Evolutionary conservation across 2,329 filamentous ascomycete genomes (phyloP).

Genomic region (Beauveria caledonica): DNA sequence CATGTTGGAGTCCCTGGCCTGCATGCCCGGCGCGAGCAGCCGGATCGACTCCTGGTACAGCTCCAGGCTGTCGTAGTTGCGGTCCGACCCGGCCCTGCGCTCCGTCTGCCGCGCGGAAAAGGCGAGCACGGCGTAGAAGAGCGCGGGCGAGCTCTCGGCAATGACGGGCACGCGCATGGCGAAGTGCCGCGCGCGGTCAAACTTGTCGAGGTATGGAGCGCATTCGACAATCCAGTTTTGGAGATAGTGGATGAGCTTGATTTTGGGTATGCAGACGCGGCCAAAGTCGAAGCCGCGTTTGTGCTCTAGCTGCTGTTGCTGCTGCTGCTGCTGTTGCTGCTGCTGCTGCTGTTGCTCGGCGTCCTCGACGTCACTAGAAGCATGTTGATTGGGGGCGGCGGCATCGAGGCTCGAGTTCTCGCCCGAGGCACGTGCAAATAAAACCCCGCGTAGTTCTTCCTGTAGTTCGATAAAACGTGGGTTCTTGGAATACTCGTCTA

Average conservation of each 20-base stretch:
- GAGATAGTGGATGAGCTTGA: slow-evolving; percentile 25
- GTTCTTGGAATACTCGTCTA: slow-evolving; percentile 26
- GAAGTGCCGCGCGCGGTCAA: slow-evolving; percentile 44
- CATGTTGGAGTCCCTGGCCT: slow-evolving; percentile 34
- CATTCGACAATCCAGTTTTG: slow-evolving; percentile 45
- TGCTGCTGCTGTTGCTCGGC: slow-evolving; percentile 10
- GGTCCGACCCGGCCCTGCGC: slow-evolving; percentile 37
- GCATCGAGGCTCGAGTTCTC: slow-evolving; percentile 22
- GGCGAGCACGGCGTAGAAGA: slow-evolving; percentile 43
- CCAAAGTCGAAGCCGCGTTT: slow-evolving; percentile 20
- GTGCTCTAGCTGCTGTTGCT: not conserved
- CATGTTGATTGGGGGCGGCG: slow-evolving; percentile 18
- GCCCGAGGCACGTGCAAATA: slow-evolving; percentile 27
- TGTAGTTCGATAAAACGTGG: slow-evolving; percentile 36
- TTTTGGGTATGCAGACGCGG: slow-evolving; percentile 20
- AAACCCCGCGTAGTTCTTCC: slow-evolving; percentile 33
- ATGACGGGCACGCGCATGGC: slow-evolving; percentile 41
- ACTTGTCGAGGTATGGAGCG: slow-evolving; percentile 44
- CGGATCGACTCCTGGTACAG: slow-evolving; percentile 46
- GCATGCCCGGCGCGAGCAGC: slow-evolving; percentile 31
- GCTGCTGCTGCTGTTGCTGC: slow-evolving; percentile 10
- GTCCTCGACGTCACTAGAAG: not conserved
- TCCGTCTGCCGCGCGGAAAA: slow-evolving; percentile 46
- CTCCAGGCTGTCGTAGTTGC: slow-evolving; percentile 41
- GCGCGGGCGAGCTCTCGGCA: slow-evolving; percentile 34